phyloP scores from a whole-genome alignment of 2,329 filamentous ascomycete species.

The Colletotrichum salicis region DNA sequence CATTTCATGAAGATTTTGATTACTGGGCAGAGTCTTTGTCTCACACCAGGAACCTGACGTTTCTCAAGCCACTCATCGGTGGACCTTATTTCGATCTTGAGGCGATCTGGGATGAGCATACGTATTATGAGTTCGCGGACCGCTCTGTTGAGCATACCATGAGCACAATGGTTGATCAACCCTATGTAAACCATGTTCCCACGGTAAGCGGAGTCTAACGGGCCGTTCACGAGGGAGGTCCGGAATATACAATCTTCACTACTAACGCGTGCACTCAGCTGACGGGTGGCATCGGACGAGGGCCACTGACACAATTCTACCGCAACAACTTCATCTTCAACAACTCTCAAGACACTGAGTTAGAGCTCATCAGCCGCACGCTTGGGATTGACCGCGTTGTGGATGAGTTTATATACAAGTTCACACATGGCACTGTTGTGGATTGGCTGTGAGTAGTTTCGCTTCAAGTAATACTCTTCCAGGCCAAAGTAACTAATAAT shows the following conservation, averaged over 20 bases:
- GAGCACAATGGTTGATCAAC: conserved; percentile 81
- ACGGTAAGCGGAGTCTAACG: no score
- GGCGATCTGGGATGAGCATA: conserved; percentile 82
- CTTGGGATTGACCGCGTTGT: conserved; percentile 77
- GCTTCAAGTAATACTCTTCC: no score
- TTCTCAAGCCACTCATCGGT: no score
- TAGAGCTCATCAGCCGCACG: conserved; percentile 77
- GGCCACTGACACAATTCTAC: conserved; percentile 73
- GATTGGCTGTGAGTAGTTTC: no score
- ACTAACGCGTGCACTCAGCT: conserved; percentile 46
- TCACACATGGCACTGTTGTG: conserved; percentile 64
- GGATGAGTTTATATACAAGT: conserved; percentile 75
- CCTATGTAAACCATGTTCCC: conserved; percentile 73
- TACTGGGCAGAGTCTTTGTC: conserved; percentile 66
- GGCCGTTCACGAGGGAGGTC: no score
- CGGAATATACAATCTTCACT: conserved; percentile 44
- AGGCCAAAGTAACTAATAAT: no score
- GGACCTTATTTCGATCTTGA: conserved; percentile 72
- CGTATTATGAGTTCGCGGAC: conserved; percentile 74
- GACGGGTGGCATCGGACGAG: conserved; percentile 76
- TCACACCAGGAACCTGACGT: conserved; percentile 69
- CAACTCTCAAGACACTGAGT: conserved; percentile 72
- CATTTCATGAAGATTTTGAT: conserved; percentile 61
- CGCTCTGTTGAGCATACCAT: conserved; percentile 78
- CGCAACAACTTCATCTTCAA: conserved; percentile 57